A percentile compares a stretch with the other conserved stretches of the same genome.
Conservation (phyloP, 2,329 filamentous ascomycete genomes). For the Aspergillus brunneoviolaceus region DNA sequence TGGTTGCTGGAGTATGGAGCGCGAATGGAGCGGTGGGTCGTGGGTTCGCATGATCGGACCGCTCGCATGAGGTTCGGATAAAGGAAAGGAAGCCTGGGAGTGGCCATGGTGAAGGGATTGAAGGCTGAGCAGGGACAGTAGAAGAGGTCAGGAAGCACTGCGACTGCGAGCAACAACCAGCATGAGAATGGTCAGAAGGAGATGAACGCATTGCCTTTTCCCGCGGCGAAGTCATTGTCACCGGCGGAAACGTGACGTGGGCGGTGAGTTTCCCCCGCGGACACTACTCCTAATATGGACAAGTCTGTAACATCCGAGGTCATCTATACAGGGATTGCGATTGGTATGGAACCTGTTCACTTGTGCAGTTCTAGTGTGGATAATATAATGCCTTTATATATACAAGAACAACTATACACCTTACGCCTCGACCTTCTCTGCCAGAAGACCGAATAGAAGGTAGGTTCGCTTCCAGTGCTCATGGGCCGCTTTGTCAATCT, state of each 20-base stretch:
- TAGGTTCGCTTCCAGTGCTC: slow-evolving; percentile 84
- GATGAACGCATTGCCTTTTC: slow-evolving; percentile 16
- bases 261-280: slow-evolving; percentile 26
- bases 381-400: slow-evolving; percentile 1
- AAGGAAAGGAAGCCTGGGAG: slow-evolving; percentile 64
- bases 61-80: slow-evolving; percentile 67
- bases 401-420: background rate
- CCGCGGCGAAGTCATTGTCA: slow-evolving; percentile 26
- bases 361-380: background rate
- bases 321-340: background rate
- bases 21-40: slow-evolving; percentile 44
- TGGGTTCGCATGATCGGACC: slow-evolving; percentile 50
- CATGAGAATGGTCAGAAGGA: slow-evolving; percentile 8
- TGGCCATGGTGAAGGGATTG: slow-evolving; percentile 53
- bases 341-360: background rate
- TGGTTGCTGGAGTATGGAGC: slow-evolving; percentile 29
- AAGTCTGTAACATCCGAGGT: background rate
- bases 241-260: slow-evolving; percentile 27
- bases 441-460: slow-evolving; percentile 76
- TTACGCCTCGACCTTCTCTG: slow-evolving; percentile 23
- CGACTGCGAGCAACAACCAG: background rate
- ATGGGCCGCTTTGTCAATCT: slow-evolving; percentile 61
- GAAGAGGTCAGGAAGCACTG: slow-evolving; percentile 1
- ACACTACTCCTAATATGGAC: slow-evolving; percentile 1
- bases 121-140: slow-evolving; percentile 12